Base-by-base conservation (phyloP, 139 green algal genomes). In the Spirogloea muscicola region DNA sequence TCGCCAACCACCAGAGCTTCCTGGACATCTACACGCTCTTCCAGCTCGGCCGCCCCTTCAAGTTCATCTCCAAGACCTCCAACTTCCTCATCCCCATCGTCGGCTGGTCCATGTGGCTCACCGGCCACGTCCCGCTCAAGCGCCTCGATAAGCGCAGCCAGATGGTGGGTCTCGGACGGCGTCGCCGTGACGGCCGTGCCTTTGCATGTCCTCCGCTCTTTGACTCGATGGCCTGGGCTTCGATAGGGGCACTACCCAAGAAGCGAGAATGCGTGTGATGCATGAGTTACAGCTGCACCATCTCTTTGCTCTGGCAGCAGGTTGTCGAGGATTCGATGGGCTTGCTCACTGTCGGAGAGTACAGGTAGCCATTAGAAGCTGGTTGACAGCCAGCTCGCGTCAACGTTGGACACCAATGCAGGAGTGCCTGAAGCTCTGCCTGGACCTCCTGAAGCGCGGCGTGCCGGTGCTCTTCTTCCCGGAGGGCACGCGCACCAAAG, bases 81-180 rank as follows among this genome's bases (percentile, higher is more conserved):
- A 96, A 93, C 84, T 99, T 99, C 76, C 62, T 94, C 44, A 97
- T 99, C 68, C 94, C 94, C 34, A 94, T 99, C 76, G 81, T 99
- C 21, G 94, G 94, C 29, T 99, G 94, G 94, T 88, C 67, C 80
- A 99, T 99, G 94, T 99, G 92, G 74, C 83, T 98, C 21, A 98
- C 94, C 61, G 94, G 92, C 39, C 92, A 97, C 80, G 83, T 98
- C 0, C 86, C 83, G 76, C 80, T 98, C 40, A 93, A 97, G 82
- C 81, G 94, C 6, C 85, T 91, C 41, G 94, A 98, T 82, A 84
- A 84, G n/a, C 79, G 87, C 40, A 90, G 80, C 66, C 91, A 97
- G 85, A 77, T 96, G 58, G 87, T 94, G 66, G 92, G 86, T n/a
- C 55, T 68, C 27, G n/a, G n/a, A n/a, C n/a, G n/a, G n/a, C n/a